Evolutionary conservation across 192 early-diverging fungal species (phyloP).

Genomic region (Coemansia sp.): DNA sequence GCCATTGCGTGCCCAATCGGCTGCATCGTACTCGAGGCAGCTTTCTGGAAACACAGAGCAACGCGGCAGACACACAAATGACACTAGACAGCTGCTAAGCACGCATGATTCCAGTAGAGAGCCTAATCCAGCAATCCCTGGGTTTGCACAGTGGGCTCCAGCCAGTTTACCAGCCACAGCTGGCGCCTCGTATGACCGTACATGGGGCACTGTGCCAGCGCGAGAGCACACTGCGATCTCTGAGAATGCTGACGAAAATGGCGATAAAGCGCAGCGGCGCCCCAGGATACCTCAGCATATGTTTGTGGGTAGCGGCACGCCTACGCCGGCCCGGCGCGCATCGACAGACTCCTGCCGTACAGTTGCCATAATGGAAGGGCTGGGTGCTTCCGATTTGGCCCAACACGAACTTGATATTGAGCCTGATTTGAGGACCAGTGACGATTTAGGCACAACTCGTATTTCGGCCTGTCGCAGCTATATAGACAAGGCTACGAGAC

Average conservation of each 20-base stretch:
- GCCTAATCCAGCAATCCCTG: neutral
- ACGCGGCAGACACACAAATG: neutral
- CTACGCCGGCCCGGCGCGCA: slow-evolving; percentile 32
- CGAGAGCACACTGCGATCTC: slow-evolving; percentile 1
- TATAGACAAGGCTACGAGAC: slow-evolving; percentile 34
- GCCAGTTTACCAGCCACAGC: neutral
- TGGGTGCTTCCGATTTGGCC: slow-evolving; percentile 5
- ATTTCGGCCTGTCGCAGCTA: slow-evolving; percentile 32
- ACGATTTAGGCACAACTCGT: neutral
- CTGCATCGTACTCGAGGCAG: neutral
- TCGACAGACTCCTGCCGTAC: slow-evolving; percentile 48
- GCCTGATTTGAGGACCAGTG: neutral
- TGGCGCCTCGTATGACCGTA: neutral
- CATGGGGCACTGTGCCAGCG: neutral
- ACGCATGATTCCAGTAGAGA: neutral
- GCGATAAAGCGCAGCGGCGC: slow-evolving; percentile 14
- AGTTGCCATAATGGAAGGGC: slow-evolving; percentile 46
- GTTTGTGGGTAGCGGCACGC: slow-evolving; percentile 21
- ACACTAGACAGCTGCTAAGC: neutral
- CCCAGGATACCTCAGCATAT: slow-evolving; percentile 16
- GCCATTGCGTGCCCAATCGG: neutral
- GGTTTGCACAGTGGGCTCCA: neutral
- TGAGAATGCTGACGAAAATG: neutral
- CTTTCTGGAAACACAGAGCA: neutral
- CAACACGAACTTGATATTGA: neutral